These are phyloP conservation scores for Monotropa hypopitys DNA, from an alignment of 179 eudicot species.

Conservation along the genomic window DNA sequence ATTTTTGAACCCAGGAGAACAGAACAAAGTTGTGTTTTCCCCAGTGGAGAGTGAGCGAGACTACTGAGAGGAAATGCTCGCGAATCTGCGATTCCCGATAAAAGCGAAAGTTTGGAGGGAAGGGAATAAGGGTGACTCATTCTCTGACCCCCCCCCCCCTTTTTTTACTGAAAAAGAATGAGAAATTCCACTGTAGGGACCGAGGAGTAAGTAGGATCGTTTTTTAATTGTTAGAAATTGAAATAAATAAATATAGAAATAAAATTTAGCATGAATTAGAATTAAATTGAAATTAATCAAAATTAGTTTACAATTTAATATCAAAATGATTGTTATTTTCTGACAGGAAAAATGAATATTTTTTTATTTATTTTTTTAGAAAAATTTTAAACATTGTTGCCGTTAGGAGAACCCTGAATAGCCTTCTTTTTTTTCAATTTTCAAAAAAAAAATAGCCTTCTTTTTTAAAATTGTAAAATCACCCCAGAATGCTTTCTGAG, in stretches of 20 bases:
- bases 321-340: too few relatives aligned
- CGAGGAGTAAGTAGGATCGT: neutral
- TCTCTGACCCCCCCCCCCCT: conserved; percentile 12
- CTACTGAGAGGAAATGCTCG: neutral
- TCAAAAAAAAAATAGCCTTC: too few relatives aligned
- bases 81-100: conserved; percentile 17
- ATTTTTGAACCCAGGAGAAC: neutral
- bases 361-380: too few relatives aligned
- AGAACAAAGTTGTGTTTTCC: conserved; percentile 5
- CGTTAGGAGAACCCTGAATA: neutral
- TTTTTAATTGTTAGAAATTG: too few relatives aligned
- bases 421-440: too few relatives aligned
- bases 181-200: neutral
- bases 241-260: too few relatives aligned
- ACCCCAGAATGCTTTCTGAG: neutral
- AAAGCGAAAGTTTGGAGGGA: conserved; percentile 30
- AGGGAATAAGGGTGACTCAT: conserved; percentile 6
- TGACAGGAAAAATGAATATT: too few relatives aligned
- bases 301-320: too few relatives aligned
- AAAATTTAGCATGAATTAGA: too few relatives aligned
- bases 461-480: too few relatives aligned
- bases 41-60: neutral
- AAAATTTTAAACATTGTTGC: too few relatives aligned
- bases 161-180: neutral
- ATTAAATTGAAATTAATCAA: too few relatives aligned